phyloP scores from a whole-genome alignment of 2,329 filamentous ascomycete species.

The Westerdykella aurantiaca region DNA sequence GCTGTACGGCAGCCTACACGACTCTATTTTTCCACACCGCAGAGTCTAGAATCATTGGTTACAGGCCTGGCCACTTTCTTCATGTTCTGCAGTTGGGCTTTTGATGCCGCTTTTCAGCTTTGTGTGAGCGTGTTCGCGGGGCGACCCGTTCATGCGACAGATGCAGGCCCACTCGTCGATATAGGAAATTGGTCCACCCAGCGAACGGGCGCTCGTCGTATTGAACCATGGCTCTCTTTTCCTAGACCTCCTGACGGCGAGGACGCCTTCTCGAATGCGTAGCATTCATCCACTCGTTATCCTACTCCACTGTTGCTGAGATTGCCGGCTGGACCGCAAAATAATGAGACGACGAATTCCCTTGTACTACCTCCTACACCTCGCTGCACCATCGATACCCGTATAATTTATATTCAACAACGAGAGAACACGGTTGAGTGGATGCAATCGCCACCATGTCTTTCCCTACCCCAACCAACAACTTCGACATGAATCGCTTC shows the following conservation, averaged over 20 bases:
- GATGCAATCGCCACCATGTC: constrained; percentile 1
- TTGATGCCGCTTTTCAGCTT: not conserved
- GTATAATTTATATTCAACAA: not conserved
- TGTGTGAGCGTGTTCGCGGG: not conserved
- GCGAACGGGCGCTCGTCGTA: not conserved
- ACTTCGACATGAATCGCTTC: not conserved
- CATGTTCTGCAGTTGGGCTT: not conserved
- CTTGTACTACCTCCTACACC: not conserved
- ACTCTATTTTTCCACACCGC: not conserved
- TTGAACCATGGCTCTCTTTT: not conserved
- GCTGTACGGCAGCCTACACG: constrained; percentile 1
- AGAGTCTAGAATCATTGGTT: not conserved
- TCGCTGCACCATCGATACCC: not conserved
- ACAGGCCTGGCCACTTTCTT: not conserved
- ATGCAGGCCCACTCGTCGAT: not conserved
- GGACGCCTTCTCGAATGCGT: not conserved
- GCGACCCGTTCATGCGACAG: not conserved
- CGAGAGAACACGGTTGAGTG: not conserved
- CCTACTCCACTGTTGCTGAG: not conserved
- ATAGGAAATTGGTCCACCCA: not conserved
- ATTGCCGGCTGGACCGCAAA: not conserved
- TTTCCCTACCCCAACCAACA: not conserved
- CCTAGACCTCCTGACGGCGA: not conserved
- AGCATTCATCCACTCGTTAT: not conserved
- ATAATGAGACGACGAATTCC: not conserved